Evolutionary conservation across 208 protist species (phyloP).

Genomic region (Leishmania tropica): DNA sequence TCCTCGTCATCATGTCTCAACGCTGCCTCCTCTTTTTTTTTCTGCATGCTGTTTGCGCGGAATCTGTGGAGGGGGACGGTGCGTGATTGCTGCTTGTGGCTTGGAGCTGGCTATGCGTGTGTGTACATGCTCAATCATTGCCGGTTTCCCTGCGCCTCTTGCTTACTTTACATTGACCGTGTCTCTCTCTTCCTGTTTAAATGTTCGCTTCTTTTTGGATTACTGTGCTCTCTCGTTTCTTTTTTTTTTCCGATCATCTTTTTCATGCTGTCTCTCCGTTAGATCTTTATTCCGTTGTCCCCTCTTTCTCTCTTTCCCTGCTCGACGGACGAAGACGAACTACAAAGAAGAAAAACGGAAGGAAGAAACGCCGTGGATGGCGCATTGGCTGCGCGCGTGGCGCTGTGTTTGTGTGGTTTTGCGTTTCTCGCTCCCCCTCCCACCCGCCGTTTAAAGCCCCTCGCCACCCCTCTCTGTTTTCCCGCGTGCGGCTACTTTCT

Average conservation of each 20-base stretch:
- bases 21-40: background rate
- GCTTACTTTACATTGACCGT: background rate
- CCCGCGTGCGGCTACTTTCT: background rate
- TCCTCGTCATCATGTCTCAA: background rate
- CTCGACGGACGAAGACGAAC: background rate
- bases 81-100: background rate
- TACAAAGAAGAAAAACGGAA: background rate
- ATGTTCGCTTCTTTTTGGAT: background rate
- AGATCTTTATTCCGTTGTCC: background rate
- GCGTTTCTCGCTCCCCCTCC: background rate
- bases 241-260: background rate
- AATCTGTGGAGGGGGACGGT: background rate
- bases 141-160: background rate
- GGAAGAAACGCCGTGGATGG: background rate
- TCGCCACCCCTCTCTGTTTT: background rate
- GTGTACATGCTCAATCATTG: background rate
- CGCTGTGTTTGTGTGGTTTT: background rate
- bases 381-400: background rate
- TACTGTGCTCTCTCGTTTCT: background rate
- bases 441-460: background rate
- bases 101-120: background rate
- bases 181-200: background rate
- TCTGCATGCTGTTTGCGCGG: background rate
- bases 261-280: background rate
- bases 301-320: background rate